phyloP scores from a whole-genome alignment of 805 yeast species.

The Ogataea kodamae region DNA sequence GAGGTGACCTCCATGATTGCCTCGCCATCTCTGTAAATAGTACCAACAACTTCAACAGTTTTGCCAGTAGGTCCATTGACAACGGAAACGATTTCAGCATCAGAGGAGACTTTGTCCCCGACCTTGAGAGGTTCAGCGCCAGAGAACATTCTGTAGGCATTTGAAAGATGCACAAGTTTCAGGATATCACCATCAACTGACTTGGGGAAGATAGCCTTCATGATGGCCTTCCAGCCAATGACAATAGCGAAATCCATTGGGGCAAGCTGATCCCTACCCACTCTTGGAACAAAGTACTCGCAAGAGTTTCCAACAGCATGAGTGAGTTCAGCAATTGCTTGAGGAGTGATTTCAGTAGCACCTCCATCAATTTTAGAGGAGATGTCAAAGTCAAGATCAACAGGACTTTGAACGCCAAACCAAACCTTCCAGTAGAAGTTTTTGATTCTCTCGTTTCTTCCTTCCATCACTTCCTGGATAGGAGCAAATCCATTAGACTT shows the following conservation, averaged over 20 bases:
- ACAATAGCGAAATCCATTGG: constrained; percentile 99
- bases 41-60: constrained; percentile 92
- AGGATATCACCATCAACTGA: constrained; percentile 94
- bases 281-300: constrained; percentile 89
- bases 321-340: constrained; percentile 85
- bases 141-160: constrained; percentile 89
- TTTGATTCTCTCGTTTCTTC: constrained; percentile 90
- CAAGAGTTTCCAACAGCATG: constrained; percentile 97
- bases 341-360: constrained; percentile 61
- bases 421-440: constrained; percentile 96
- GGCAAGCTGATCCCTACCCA: constrained; percentile 79
- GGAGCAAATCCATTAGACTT: constrained; percentile 95
- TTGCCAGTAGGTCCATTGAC: constrained; percentile 91
- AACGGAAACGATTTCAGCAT: constrained; percentile 84
- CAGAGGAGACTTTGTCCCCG: constrained; percentile 80
- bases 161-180: constrained; percentile 90
- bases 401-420: constrained; percentile 66
- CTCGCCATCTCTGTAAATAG: constrained; percentile 66
- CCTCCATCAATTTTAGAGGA: constrained; percentile 69
- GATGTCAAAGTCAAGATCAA: constrained; percentile 70
- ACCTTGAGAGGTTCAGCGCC: constrained; percentile 86
- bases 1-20: constrained; percentile 94
- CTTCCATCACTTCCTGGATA: constrained; percentile 82
- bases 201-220: constrained; percentile 96
- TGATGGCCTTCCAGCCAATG: constrained; percentile 96